Base-by-base conservation (phyloP, 2,329 filamentous ascomycete genomes). In the Neoscytalidium dimidiatum region DNA sequence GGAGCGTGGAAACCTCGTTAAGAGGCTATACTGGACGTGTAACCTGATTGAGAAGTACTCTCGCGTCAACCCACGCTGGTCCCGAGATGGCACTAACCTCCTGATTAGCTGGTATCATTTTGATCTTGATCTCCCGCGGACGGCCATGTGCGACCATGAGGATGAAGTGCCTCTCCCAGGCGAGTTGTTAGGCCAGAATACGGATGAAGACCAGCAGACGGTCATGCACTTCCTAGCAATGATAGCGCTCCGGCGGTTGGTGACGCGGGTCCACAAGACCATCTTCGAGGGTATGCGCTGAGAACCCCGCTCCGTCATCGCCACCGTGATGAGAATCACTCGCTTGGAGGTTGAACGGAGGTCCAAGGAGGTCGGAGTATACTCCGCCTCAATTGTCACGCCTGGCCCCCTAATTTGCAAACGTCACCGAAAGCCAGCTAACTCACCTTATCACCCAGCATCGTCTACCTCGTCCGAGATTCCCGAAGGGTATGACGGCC, bases 151-250 rank as follows among this genome's bases (percentile, higher is more conserved):
- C 51, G 80, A 78, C 58, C 71, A 86, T 57, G 84, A 87, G 65
- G 78, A 82, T 28, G 68, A 79, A n/a, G 81, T 88, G 4, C 82
- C 84, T 14, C 75, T 88, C 28, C 86, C 86, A 3, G 81, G 81
- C 65, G 87, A 87, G 68, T 81, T 79, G 60, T 78, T 78, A 2
- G 76, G 79, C 1, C 81, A 81, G 14, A 64, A 28, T 29, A 63
- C 66, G 29, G 80, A 38, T 79, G 67, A 67, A 79, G 82, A 65
- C 70, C 80, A 13, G 78, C 76, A 21, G 83, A 85, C 66, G 66
- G 86, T 84, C 67, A 83, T 86, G 66, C 82, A 88, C 68, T 88
- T 87, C 71, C 81, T 84, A 2, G 86, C 86, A 0, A 85, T 88
- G 69, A 84, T 89, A 51, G 83, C 85, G 11, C 77, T 89, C 19